These are phyloP conservation scores for Exophiala oligosperma DNA, from an alignment of 2,329 filamentous ascomycete genomes.

Conservation along the genomic window DNA sequence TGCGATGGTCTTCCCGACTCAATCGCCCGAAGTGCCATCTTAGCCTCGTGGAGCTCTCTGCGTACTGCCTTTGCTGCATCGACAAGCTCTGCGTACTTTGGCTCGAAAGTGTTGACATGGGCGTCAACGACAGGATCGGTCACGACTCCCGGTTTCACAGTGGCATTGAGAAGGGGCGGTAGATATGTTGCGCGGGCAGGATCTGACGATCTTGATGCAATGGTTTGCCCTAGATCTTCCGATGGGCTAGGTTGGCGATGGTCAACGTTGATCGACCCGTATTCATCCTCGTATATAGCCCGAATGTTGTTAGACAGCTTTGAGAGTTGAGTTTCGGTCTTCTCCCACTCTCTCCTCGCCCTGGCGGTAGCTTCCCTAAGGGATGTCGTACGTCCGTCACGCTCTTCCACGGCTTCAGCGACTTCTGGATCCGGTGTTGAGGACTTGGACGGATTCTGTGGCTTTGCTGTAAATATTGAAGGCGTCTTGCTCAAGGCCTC, in stretches of 20 bases:
- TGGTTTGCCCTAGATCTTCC: background rate
- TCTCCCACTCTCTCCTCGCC: constrained; percentile 7
- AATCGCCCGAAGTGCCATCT: constrained; percentile 15
- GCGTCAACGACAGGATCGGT: constrained; percentile 23
- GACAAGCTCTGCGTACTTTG: constrained; percentile 22
- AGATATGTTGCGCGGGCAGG: background rate
- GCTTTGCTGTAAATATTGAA: constrained; percentile 18
- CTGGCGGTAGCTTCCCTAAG: constrained; percentile 14
- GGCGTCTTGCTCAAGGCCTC: constrained; percentile 17
- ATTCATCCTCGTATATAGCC: constrained; percentile 29
- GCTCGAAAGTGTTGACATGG: constrained; percentile 26
- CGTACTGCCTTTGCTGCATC: constrained; percentile 22
- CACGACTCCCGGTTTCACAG: constrained; percentile 24
- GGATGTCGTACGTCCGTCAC: background rate
- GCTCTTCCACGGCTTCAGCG: constrained; percentile 3
- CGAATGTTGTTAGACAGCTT: constrained; percentile 24
- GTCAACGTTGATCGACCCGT: constrained; percentile 24
- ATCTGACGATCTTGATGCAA: background rate
- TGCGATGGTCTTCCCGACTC: constrained; percentile 15
- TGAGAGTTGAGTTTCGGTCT: constrained; percentile 15
- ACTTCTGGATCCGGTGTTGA: constrained; percentile 15
- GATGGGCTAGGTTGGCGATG: constrained; percentile 14
- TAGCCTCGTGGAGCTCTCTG: constrained; percentile 20
- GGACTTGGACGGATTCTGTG: background rate
- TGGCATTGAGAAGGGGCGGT: constrained; percentile 22